Base-by-base conservation (phyloP, 805 yeast genomes). In the Brettanomyces nanus region DNA sequence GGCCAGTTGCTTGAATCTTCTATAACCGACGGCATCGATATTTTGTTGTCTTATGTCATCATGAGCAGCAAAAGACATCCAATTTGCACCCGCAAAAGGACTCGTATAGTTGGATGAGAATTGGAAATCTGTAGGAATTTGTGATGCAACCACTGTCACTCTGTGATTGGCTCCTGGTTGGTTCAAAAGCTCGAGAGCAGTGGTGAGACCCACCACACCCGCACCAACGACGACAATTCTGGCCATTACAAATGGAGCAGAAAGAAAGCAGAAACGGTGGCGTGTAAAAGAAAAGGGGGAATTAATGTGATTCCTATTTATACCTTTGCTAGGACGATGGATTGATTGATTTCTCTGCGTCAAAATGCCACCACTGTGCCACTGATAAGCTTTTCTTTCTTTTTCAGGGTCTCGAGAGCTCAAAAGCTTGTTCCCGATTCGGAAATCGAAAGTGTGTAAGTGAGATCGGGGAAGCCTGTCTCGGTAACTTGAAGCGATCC, bases 31-130 rank as follows among this genome's bases (percentile, higher is more conserved):
- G 22, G 56, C 56, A 48, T 80, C 86, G 41, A 58, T 51, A n/a
- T 57, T 52, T 41, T 59, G 59, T 34, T 49, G 51, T 21, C 44
- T 46, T 6, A 34, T 37, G 21, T 54, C 60, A 17, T 73, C 74
- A 4, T 62, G 61, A 1, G 43, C 29, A 2, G 83, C 85, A 57
- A 76, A 75, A 10, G 81, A 71, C 34, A 63, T 65, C 84, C 85
- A 80, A 47, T 79, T 75, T 33, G 85, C 87, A 4, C 86, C 86
- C 0, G 85, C 86, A 52, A 66, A 73, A 3, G 85, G 85, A 0
- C 82, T 75, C 3, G 83, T 68, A 50, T 75, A 80, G 7, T 67
- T 66, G 3, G 47, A 42, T 11, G 56, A 56, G 29, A 68, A 61
- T 36, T 68, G 66, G 22, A 62, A 50, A 37, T 78, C 84, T 1